Evolutionary conservation across 2,329 filamentous ascomycete species (phyloP), one percentile per base, ranked within the genome.

Genomic region (Proliferodiscus dingleyae): DNA sequence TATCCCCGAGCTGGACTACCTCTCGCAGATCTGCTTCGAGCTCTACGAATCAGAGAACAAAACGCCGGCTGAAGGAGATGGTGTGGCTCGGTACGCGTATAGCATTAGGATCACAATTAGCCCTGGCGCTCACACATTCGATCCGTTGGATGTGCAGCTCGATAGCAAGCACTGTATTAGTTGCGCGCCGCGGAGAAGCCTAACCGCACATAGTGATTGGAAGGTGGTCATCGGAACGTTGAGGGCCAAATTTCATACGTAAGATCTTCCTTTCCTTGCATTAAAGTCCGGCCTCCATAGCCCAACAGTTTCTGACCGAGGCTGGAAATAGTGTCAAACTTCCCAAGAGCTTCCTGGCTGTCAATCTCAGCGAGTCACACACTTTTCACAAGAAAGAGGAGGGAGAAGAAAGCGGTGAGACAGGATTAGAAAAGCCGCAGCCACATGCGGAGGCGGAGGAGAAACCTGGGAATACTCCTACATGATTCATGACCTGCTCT

Each of bases 11-110:
- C 81, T 98, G 26, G 93, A 98, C 66, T 98, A 98, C 64, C 80
- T 98, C 22, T 94, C 87, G 6, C 93, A 97, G 64, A 97, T 98
- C 63, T 95, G 89, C 66, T 98, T 98, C 57, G 93, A 98, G 70
- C 75, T 98, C 22, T 98, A 98, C 68, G 93, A 98, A 66, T 91
- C 89, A 13, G 88, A 93, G 66, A 91, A 89, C 54, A 63, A 62
- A 41, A 64, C 61, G 13, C 60, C 58, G 0, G 46, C 52, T 10
- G 55, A 57, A 37, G 60, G 57, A 7, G 47, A 51, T 11, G 62
- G 64, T 34, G 57, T 58, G 10, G 54, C 54, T 3, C 62, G 54
- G 43, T 96, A 91, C 68, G 87, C 89, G 44, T 98, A 98, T 68
- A 93, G 85, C 61, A 98, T 98, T 64, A 85, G 91, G 49, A 96